Base-by-base conservation (phyloP, 2,329 filamentous ascomycete species). In the Aspergillus fumigatus region DNA sequence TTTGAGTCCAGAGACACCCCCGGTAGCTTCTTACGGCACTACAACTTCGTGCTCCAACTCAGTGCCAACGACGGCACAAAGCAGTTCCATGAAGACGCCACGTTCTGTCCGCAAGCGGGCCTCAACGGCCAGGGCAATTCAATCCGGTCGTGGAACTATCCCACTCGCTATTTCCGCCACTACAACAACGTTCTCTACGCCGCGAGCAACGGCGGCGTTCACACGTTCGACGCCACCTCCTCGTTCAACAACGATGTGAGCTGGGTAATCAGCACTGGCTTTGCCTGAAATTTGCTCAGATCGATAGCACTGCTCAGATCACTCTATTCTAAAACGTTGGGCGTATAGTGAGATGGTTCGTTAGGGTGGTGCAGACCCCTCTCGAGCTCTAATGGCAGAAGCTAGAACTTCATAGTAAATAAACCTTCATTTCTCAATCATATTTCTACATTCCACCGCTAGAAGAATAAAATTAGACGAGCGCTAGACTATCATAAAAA, bases 1-100 rank as follows among this genome's bases (percentile, higher is more conserved):
- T 87, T 87, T 59, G 84, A 87, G 70, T 84, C 83, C 0, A 70
- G 68, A 10, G 83, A 86, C 58, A 79, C 79, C 0, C 73, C 84
- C 1, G 84, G 84, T 3, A 83, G 79, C 71, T 88, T 77, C 66
- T 74, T 87, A 4, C 76, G 84, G 0, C 84, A 87, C 72, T 75
- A 68, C 59, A 65, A 80, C 69, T 87, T 84, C 52, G 75, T 23
- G 27, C 79, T 87, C 0, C 49, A 68, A 35, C 61, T 87, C 48
- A 69, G 74, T 45, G 75, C 78, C 55, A 79, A 80, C 59, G 84
- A 87, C 59, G 78, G 78, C 53, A 75, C 74, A 54, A 84, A 86
- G 74, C 70, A 74, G 52, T 85, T 87, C 70, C 40, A 71, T 3
- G 84, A 87, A 62, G 84, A 87, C 50, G 83, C 84, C 7, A 87